These are phyloP conservation scores for Corynespora cassiicola DNA, from an alignment of 2,329 filamentous ascomycete species.

Conservation along the genomic window DNA sequence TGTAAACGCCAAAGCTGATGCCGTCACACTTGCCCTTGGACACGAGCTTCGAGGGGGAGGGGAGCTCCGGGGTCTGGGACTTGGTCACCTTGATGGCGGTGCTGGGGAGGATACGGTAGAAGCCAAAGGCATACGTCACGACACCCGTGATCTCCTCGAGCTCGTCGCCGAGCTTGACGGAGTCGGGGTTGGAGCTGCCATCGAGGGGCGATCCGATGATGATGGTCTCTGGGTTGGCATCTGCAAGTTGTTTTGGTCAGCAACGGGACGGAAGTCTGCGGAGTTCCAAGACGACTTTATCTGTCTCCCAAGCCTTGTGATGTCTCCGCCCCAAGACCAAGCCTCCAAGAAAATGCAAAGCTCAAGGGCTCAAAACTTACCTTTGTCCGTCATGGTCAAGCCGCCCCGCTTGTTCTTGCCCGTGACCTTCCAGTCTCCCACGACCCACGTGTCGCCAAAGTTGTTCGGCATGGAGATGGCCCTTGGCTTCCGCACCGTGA, in stretches of 20 bases:
- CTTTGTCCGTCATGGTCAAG: conserved; percentile 65
- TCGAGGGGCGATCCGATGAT: conserved; percentile 70
- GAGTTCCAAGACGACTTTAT: too few species aligned
- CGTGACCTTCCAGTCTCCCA: conserved; percentile 68
- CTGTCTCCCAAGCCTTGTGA: too few species aligned
- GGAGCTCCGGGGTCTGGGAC: conserved; percentile 54
- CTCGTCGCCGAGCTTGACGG: conserved; percentile 69
- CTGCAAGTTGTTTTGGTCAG: conserved; percentile 43
- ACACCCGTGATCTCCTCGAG: conserved; percentile 73
- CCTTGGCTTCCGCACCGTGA: conserved; percentile 65
- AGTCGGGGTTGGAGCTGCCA: conserved; percentile 64
- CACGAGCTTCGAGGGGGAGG: conserved; percentile 59
- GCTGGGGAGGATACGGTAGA: conserved; percentile 71
- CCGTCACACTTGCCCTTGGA: conserved; percentile 65
- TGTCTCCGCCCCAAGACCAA: not conserved
- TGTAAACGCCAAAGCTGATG: conserved; percentile 71
- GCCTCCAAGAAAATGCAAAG: too few species aligned
- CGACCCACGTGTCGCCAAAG: conserved; percentile 73
- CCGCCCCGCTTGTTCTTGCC: conserved; percentile 69
- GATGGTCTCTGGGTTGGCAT: conserved; percentile 74
- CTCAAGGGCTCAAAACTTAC: conserved; percentile 40
- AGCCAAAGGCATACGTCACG: conserved; percentile 70
- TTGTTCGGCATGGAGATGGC: conserved; percentile 67
- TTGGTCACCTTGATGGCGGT: conserved; percentile 61
- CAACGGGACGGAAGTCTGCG: too few species aligned